These are phyloP conservation scores for Ascomycota sp. DNA, from an alignment of 2,329 filamentous ascomycete genomes.

Conservation along the genomic window DNA sequence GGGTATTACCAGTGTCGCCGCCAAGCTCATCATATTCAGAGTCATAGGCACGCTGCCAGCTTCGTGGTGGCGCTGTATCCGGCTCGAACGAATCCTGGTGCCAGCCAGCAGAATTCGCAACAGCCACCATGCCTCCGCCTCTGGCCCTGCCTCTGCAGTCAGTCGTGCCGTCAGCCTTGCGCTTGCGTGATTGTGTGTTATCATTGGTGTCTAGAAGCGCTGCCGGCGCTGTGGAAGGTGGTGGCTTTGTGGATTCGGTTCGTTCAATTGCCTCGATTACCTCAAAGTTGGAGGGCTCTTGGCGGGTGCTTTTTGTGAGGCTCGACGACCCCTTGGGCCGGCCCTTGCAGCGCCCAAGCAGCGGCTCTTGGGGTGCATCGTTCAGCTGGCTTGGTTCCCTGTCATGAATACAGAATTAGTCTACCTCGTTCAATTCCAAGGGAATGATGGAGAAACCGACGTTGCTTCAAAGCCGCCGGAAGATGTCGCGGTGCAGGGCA, in stretches of 20 bases:
- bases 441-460: background rate
- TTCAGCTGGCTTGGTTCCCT: background rate
- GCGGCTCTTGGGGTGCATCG: background rate
- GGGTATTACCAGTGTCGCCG: background rate
- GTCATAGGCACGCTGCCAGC: background rate
- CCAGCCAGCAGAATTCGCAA: background rate
- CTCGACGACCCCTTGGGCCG: background rate
- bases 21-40: background rate
- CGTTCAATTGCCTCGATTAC: background rate
- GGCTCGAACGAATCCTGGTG: background rate
- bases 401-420: too few species aligned
- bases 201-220: background rate
- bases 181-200: too few species aligned
- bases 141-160: too few species aligned
- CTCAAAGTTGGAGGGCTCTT: background rate
- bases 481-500: background rate
- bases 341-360: background rate
- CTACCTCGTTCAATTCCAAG: background rate
- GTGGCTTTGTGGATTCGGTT: background rate
- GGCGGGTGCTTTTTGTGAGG: background rate
- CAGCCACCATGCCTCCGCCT: too few species aligned
- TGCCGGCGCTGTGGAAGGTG: background rate
- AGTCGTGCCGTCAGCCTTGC: too few species aligned
- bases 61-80: background rate
- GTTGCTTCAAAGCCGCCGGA: background rate